Conservation (phyloP, 1,139 yeast species). For the Tardiomyces blankii region DNA sequence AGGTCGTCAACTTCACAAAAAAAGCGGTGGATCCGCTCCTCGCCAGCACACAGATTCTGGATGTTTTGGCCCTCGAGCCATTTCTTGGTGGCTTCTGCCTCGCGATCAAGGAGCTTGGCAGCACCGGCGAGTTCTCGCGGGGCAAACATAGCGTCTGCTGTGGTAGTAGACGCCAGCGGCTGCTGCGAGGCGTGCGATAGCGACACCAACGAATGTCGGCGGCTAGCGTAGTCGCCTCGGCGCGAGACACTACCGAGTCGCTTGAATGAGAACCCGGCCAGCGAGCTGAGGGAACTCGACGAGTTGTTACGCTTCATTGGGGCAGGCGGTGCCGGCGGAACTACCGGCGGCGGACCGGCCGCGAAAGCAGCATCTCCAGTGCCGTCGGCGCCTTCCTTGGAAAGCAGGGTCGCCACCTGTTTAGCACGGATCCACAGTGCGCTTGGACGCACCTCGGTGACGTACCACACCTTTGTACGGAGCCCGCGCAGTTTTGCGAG, state of each 20-base stretch:
- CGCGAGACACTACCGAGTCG: neutral
- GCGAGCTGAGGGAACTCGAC: slow-evolving; percentile 10
- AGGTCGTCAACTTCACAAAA: slow-evolving; percentile 26
- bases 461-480: slow-evolving; percentile 24
- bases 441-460: slow-evolving; percentile 21
- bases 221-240: neutral
- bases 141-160: slow-evolving; percentile 18
- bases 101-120: slow-evolving; percentile 25
- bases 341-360: slow-evolving; percentile 2
- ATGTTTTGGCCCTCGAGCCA: slow-evolving; percentile 24
- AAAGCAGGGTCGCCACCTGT: slow-evolving; percentile 18
- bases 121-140: slow-evolving; percentile 21
- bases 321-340: no score
- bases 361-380: neutral
- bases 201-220: slow-evolving; percentile 19
- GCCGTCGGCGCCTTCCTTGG: neutral
- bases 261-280: neutral
- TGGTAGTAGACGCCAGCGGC: neutral
- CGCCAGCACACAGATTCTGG: slow-evolving; percentile 27
- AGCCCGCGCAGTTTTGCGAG: slow-evolving; percentile 1
- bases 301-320: slow-evolving; percentile 8
- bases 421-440: slow-evolving; percentile 21
- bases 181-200: neutral
- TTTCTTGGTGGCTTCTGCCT: slow-evolving; percentile 22
- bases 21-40: slow-evolving; percentile 27